Evolutionary conservation across 768 basidiomycete species (phyloP).

Genomic region (Podaxis mareebaensis): DNA sequence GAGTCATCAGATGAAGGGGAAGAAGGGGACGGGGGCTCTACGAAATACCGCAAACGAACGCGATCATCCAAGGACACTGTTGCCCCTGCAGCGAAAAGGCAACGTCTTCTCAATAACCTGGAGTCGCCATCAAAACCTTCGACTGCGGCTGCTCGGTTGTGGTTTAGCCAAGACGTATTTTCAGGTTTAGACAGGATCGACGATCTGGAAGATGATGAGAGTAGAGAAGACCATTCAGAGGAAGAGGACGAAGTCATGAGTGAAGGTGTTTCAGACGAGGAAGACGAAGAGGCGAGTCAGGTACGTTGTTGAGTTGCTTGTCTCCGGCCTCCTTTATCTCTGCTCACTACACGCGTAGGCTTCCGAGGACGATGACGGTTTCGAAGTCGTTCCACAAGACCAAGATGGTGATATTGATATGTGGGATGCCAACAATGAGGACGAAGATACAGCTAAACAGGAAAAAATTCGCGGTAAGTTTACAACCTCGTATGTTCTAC

Average conservation of each 20-base stretch:
- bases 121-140: constrained; percentile 35
- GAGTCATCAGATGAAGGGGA: constrained; percentile 49
- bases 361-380: constrained; percentile 46
- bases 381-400: constrained; percentile 74
- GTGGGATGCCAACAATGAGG: constrained; percentile 82
- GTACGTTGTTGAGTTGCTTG: neutral
- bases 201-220: constrained; percentile 25
- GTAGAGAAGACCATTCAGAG: constrained; percentile 30
- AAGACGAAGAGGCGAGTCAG: constrained; percentile 20
- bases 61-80: constrained; percentile 24
- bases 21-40: constrained; percentile 32
- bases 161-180: constrained; percentile 96
- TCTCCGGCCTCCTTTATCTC: neutral
- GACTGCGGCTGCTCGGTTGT: constrained; percentile 71
- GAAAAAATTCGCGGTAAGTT: constrained; percentile 66
- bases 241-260: constrained; percentile 29
- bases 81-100: constrained; percentile 40
- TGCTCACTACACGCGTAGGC: neutral
- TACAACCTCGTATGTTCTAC: neutral
- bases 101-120: constrained; percentile 51
- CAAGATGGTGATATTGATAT: constrained; percentile 60
- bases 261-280: constrained; percentile 24
- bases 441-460: constrained; percentile 69
- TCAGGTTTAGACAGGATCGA: constrained; percentile 53
- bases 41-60: constrained; percentile 47